Percentiles rank a stretch among this genome's conserved stretches.
These are phyloP conservation scores for Agarophyton chilense DNA, from an alignment of 23 red algal genomes.

Conservation along the genomic window DNA sequence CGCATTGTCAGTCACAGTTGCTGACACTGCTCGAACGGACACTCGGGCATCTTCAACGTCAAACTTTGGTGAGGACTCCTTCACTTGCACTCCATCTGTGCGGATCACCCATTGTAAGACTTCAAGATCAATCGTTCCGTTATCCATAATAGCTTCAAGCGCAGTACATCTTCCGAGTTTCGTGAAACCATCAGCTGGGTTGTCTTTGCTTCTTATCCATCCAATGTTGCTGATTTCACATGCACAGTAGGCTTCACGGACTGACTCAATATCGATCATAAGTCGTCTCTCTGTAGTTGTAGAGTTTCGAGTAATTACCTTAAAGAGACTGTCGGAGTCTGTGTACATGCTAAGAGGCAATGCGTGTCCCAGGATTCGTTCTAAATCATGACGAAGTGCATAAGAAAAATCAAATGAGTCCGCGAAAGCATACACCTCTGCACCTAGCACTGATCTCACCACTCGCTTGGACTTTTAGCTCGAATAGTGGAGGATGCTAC, in stretches of 20 bases:
- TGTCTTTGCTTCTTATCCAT: neutral
- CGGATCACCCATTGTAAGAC: constrained; percentile 31
- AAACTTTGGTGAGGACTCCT: too few relatives aligned
- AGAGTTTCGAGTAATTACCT: constrained; percentile 8
- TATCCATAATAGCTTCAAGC: neutral
- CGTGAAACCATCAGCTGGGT: neutral
- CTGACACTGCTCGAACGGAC: too few relatives aligned
- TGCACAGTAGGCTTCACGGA: constrained; percentile 3
- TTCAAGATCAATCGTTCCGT: neutral
- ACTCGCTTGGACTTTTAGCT: neutral
- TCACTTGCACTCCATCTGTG: neutral
- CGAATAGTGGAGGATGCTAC: neutral
- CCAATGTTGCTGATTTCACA: constrained; percentile 22
- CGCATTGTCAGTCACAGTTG: too few relatives aligned
- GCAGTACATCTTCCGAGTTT: neutral
- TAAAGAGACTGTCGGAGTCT: neutral
- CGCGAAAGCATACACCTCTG: neutral
- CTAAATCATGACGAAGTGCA: neutral
- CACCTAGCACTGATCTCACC: neutral
- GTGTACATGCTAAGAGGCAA: neutral
- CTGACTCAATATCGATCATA: constrained; percentile 40
- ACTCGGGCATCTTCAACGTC: too few relatives aligned
- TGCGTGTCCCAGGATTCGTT: neutral
- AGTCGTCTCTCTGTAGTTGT: constrained; percentile 29
- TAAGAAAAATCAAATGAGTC: neutral